Percentiles rank a stretch among this genome's conserved stretches.
These are phyloP conservation scores for Luffa acutangula DNA, from an alignment of 306 rosid genomes.

Conservation along the genomic window DNA sequence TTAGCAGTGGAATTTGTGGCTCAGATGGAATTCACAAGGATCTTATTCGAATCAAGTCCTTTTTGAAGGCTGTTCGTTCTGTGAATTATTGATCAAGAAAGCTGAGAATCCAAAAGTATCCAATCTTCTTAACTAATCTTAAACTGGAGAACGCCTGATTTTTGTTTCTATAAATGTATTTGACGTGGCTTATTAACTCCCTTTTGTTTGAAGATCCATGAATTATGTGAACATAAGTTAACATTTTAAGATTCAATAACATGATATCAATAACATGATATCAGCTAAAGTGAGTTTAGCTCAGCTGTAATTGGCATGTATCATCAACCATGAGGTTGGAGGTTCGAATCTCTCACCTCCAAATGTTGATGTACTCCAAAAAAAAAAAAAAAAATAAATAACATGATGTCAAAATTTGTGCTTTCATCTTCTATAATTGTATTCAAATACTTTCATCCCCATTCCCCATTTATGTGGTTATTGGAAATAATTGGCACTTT, in stretches of 20 bases:
- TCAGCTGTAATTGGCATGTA: no score
- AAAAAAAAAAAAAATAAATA: no score
- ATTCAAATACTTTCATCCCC: no score
- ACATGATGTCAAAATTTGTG: no score
- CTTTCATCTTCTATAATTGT: no score
- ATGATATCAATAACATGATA: no score
- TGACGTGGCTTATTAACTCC: neutral
- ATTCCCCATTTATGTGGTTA: no score
- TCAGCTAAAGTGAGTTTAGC: no score
- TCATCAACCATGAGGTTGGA: no score
- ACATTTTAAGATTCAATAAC: no score
- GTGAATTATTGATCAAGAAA: conserved; percentile 25
- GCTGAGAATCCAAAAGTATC: neutral
- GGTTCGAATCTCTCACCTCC: no score
- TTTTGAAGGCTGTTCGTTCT: conserved; percentile 41
- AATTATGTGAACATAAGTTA: neutral
- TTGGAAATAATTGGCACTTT: neutral
- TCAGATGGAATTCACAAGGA: conserved; percentile 77
- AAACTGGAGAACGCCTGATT: neutral
- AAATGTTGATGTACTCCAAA: no score
- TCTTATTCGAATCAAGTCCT: conserved; percentile 40
- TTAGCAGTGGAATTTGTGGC: conserved; percentile 82
- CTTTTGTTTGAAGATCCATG: neutral
- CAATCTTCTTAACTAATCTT: neutral
- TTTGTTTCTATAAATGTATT: neutral